phyloP scores from a whole-genome alignment of 2,329 filamentous ascomycete genomes.

The Xylariaceae sp. region DNA sequence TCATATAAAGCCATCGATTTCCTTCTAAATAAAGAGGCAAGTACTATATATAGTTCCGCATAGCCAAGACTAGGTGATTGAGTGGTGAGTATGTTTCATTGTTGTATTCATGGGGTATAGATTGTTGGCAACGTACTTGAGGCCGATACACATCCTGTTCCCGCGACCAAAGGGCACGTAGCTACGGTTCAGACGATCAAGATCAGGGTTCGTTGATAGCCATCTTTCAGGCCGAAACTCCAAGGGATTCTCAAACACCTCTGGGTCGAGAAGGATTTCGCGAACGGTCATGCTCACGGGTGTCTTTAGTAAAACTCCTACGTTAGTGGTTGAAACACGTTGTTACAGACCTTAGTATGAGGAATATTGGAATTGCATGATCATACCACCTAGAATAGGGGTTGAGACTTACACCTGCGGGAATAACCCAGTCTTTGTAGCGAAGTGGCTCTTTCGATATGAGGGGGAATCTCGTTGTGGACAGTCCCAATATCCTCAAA shows the following conservation, averaged over 20 bases:
- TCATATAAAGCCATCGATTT: too few relatives aligned
- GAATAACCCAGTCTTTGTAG: slow-evolving; percentile 4
- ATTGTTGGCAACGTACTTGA: too few relatives aligned
- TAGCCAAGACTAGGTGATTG: too few relatives aligned
- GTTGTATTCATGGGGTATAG: too few relatives aligned
- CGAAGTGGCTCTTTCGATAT: slow-evolving; percentile 1
- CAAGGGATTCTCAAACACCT: slow-evolving; percentile 1
- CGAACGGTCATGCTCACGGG: slow-evolving; percentile 6
- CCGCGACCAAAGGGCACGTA: slow-evolving; percentile 7
- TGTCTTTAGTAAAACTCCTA: background rate
- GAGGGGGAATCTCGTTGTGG: slow-evolving; percentile 6
- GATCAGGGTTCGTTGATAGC: slow-evolving; percentile 3
- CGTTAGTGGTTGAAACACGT: too few relatives aligned
- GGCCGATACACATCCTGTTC: slow-evolving; percentile 7
- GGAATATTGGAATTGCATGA: too few relatives aligned
- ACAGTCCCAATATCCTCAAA: slow-evolving; percentile 5
- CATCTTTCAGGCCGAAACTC: slow-evolving; percentile 7
- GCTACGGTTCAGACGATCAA: slow-evolving; percentile 1
- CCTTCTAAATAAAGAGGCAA: too few relatives aligned
- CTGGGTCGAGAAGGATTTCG: slow-evolving; percentile 3
- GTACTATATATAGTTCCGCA: too few relatives aligned
- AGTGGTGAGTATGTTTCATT: too few relatives aligned
- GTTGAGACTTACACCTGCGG: background rate
- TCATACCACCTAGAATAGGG: too few relatives aligned
- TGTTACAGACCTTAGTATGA: too few relatives aligned